phyloP scores from a whole-genome alignment of 129 eudicot genomes.

The Logfia minima region DNA sequence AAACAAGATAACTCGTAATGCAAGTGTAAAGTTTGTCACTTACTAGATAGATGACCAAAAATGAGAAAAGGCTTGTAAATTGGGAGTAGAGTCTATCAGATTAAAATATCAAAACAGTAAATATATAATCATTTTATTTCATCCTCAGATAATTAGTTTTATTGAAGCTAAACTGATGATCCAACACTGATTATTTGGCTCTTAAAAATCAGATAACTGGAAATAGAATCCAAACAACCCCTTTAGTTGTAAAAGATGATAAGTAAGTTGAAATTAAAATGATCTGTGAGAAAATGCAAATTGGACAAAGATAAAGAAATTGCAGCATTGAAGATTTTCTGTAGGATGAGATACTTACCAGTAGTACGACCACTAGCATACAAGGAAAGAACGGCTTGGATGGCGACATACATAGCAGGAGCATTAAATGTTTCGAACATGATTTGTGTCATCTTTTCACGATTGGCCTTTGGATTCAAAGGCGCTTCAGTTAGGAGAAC shows the following conservation, averaged over 20 bases:
- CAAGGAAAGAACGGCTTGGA: slow-evolving; percentile 76
- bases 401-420: slow-evolving; percentile 84
- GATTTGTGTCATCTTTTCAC: slow-evolving; percentile 86
- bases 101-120: not conserved
- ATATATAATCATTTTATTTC: not conserved
- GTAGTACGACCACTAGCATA: slow-evolving; percentile 89
- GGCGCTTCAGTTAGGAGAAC: slow-evolving; percentile 82
- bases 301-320: not conserved
- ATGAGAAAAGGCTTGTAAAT: not conserved
- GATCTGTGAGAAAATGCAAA: not conserved
- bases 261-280: not conserved
- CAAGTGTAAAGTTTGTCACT: not conserved
- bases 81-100: not conserved
- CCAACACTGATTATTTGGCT: not conserved
- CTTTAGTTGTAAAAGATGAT: not conserved
- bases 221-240: not conserved
- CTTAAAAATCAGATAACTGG: not conserved
- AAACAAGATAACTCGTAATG: not conserved
- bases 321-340: not conserved
- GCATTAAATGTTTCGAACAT: slow-evolving; percentile 78
- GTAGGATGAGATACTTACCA: slow-evolving; percentile 42
- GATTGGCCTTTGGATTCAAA: slow-evolving; percentile 77
- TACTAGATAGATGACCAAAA: not conserved
- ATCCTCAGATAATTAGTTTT: not conserved
- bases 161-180: not conserved